These are phyloP conservation scores for Globisporangium alternatum DNA, from an alignment of 352 stramenopile species.

Conservation along the genomic window DNA sequence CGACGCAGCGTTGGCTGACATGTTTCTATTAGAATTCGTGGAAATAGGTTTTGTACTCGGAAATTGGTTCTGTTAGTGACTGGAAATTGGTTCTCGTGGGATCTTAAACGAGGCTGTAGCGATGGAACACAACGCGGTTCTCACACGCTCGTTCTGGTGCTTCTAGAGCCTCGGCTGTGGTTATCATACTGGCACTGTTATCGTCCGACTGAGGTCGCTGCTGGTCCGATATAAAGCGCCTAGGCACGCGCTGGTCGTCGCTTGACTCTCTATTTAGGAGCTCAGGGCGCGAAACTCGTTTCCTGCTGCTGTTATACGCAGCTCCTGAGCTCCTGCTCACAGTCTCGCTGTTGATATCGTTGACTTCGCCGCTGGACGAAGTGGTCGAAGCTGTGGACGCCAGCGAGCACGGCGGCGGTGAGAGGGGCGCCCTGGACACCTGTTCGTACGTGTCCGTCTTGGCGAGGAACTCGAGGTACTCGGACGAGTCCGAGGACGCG, in stretches of 20 bases:
- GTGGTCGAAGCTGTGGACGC: neutral
- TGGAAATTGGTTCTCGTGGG: neutral
- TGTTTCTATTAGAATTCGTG: neutral
- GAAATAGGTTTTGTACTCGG: neutral
- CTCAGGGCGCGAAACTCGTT: neutral
- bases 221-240: neutral
- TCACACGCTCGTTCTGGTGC: neutral
- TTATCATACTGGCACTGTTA: neutral
- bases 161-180: neutral
- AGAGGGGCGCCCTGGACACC: conserved; percentile 27
- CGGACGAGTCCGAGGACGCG: conserved; percentile 43
- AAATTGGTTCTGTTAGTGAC: neutral
- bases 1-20: neutral
- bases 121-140: conserved; percentile 17
- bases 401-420: conserved; percentile 14
- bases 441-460: conserved; percentile 57
- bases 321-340: neutral
- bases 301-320: neutral
- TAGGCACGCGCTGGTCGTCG: neutral
- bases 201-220: neutral
- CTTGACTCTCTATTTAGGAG: neutral
- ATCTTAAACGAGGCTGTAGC: conserved; percentile 14
- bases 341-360: neutral
- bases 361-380: neutral
- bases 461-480: conserved; percentile 68